Conservation (phyloP, 495 filamentous ascomycete genomes). For the Pseudomonodictys pantanalensis region DNA sequence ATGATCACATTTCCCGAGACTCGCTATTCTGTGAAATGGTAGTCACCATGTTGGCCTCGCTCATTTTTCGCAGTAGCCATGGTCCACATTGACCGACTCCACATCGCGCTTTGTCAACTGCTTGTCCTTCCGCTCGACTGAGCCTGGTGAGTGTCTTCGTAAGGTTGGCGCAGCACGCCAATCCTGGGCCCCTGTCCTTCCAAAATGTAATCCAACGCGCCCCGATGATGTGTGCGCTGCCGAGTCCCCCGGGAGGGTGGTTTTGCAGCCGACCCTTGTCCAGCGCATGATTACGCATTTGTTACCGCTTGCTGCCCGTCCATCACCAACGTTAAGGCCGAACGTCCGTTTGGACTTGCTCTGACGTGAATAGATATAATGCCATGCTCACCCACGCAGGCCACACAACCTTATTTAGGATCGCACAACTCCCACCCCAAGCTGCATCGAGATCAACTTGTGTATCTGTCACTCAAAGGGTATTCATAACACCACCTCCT, state of each 20-base stretch:
- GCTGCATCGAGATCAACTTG: constrained; percentile 18
- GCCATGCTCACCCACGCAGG: constrained; percentile 23
- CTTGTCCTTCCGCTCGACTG: not conserved
- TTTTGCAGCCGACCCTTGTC: constrained; percentile 13
- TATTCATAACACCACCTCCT: constrained; percentile 1
- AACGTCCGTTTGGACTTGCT: constrained; percentile 21
- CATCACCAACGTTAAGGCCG: constrained; percentile 25
- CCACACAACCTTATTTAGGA: constrained; percentile 24
- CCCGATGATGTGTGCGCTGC: constrained; percentile 24
- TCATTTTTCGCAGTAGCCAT: not conserved
- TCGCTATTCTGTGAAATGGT: too few species aligned
- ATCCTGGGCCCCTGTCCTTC: constrained; percentile 13
- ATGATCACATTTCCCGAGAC: not conserved
- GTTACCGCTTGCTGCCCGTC: constrained; percentile 17
- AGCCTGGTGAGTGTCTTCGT: constrained; percentile 24
- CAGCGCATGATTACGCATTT: constrained; percentile 25
- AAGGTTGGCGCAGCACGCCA: constrained; percentile 32
- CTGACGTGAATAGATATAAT: constrained; percentile 36
- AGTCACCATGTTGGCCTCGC: too few species aligned
- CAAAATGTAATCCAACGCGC: constrained; percentile 31
- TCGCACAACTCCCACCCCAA: constrained; percentile 15
- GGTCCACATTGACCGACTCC: constrained; percentile 11
- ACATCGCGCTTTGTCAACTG: constrained; percentile 22
- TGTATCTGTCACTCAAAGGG: not conserved
- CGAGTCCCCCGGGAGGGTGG: constrained; percentile 5